Percentiles rank a stretch among this genome's conserved stretches.
These are phyloP conservation scores for Dichotomopilus funicola DNA, from an alignment of 2,329 filamentous ascomycete species.

Conservation along the genomic window DNA sequence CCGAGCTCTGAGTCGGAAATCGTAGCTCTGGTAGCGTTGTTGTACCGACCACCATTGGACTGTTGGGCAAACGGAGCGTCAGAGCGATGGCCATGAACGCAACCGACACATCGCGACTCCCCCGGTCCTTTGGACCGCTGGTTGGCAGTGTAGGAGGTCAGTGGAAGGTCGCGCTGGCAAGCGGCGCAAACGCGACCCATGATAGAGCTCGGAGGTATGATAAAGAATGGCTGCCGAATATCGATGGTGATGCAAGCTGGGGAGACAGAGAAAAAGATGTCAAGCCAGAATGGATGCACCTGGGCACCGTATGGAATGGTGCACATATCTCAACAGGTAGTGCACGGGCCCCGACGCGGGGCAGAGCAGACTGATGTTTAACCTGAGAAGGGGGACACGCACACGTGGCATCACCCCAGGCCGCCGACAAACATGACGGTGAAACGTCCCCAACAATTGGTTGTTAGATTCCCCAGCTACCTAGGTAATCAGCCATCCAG, in stretches of 20 bases:
- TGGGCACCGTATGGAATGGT: background rate
- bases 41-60: conserved; percentile 26
- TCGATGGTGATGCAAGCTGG: background rate
- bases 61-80: conserved; percentile 9
- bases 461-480: background rate
- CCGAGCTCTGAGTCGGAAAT: conserved; percentile 6
- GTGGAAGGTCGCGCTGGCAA: conserved; percentile 24
- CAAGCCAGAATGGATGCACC: background rate
- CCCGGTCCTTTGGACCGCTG: conserved; percentile 23
- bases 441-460: background rate
- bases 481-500: background rate
- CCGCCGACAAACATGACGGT: background rate
- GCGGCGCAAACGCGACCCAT: conserved; percentile 20
- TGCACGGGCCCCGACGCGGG: background rate
- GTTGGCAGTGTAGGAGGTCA: conserved; percentile 25
- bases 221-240: background rate
- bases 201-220: background rate
- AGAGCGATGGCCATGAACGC: conserved; percentile 15
- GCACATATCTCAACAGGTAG: background rate
- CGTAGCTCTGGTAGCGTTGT: conserved; percentile 1
- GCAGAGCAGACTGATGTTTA: background rate
- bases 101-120: conserved; percentile 24
- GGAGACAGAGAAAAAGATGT: background rate
- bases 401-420: background rate
- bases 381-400: background rate